Evolutionary conservation across 164 flowering plant species (phyloP), one percentile per base, ranked within the genome.

Genomic region (Chimonanthus praecox): DNA sequence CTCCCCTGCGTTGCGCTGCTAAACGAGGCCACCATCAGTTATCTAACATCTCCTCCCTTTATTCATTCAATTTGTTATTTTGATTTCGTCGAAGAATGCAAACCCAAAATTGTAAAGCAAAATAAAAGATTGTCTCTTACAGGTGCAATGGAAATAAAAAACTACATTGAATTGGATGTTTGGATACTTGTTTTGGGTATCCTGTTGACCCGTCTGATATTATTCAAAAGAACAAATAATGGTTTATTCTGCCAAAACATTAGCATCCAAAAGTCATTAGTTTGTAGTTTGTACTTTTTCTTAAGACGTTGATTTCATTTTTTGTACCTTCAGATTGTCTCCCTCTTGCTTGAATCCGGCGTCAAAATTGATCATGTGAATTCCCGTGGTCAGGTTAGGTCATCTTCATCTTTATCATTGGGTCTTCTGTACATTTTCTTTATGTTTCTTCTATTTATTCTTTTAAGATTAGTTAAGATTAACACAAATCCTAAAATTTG

Each of bases 11-110:
- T 72, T 92, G 89, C 70, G 96, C 95, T 4, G 88, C 98, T 2
- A 94, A 97, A 21, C 88, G 91, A 80, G 97, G 92, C 79, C 97
- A 94, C 82, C 90, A 87, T 71, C 95, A 94, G 97, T 97, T 91
- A 50, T 4, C 67, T 15, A 11, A n/a, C 16, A 47, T 72, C 51
- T 74, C 7, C 4, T 66, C 16, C 2, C 8, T 45, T 4, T 45
- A 2, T 15, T 3, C 7, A 69, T 60, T 47, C 33, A 68, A 20
- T 67, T 33, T 73, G 50, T 33, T 11, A 73, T 68, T 44, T 58
- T 15, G 3, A 44, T 64, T 50, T 47, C 13, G 18, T 48, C 54
- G 44, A 13, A 63, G 44, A 10, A 4, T 13, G 16, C 60, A 54
- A 11, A 54, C 60, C 16, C 16, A 13, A 54, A 13, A 54, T 54